Base-by-base conservation (phyloP, 1,284 basidiomycete genomes). In the Waitea zeae region DNA sequence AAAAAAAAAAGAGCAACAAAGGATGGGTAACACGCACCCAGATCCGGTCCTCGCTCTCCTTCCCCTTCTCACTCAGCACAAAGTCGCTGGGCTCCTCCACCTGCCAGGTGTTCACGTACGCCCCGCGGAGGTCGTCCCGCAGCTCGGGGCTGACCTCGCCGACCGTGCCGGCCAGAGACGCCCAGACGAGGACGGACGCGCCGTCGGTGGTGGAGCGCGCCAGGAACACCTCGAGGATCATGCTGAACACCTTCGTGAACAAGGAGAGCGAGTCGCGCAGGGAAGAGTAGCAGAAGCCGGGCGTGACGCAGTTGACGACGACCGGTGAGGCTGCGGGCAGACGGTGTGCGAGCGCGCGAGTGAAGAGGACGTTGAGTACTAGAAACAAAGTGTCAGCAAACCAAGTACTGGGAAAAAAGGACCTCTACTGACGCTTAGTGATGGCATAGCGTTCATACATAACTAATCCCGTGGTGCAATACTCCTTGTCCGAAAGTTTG, bases 281-380 rank as follows among this genome's bases (percentile, higher is more conserved):
- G 12, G 51, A 49, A 5, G 68, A 65, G 31, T 47, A 36, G 46
- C 67, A 70, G 39, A 53, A 62, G 0, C 68, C 67, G 4, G 67
- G 68, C 32, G 58, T 57, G 24, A 62, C 56, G 12, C 55, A 30
- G 17, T 58, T 54, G 12, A 64, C 44, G 0, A 55, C 48, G 27
- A 56, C 39, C 1, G 52, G 46, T 3, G 42, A 38, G 17, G 40
- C 22, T 2, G 36, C 2, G 2, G 43, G 33, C 4, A 65, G 50
- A 20, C 49, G 55, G 3, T 52, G 49, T 4, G 48, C 50, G 1
- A 67, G 46, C 5, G 56, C 57, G 6, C 57, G 60, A 11, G 49
- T 47, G 43, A 65, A 61, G 32, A 64, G 47, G 3, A 66, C 38
- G 40, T 60, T 58, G 19, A 45, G n/a, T n/a, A n/a, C n/a, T n/a